Conservation (phyloP, 73 alveolate genomes). For the Tetrahymena borealis region DNA sequence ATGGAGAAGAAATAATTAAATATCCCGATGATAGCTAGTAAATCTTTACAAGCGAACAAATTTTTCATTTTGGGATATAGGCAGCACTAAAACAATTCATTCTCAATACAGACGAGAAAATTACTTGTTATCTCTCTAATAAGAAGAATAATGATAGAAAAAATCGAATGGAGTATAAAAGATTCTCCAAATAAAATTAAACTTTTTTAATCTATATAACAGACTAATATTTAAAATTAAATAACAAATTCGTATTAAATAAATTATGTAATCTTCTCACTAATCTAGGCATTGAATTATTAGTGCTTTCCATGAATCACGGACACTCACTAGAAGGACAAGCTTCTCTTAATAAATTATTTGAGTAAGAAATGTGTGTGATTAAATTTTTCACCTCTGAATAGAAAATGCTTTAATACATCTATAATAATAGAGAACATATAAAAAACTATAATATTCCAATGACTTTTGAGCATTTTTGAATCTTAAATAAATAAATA, state of each 20-base stretch:
- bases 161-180: neutral
- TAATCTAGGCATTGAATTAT: neutral
- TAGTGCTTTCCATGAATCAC: neutral
- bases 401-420: neutral
- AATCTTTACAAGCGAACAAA: neutral
- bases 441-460: neutral
- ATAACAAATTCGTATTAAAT: neutral
- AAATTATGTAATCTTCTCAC: neutral
- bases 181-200: neutral
- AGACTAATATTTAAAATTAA: neutral
- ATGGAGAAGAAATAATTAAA: too few relatives aligned
- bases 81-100: neutral
- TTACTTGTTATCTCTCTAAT: neutral
- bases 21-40: too few relatives aligned
- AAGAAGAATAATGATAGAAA: neutral
- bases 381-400: neutral
- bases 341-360: neutral
- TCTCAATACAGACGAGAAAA: neutral
- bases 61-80: neutral
- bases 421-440: neutral
- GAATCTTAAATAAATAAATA: neutral
- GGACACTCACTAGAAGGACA: neutral
- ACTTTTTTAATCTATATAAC: neutral
- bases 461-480: neutral
- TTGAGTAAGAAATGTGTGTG: neutral